A percentile compares a stretch with the other conserved stretches of the same genome.
These are phyloP conservation scores for Chalara sp. DNA, from an alignment of 2,329 filamentous ascomycete species.

Conservation along the genomic window DNA sequence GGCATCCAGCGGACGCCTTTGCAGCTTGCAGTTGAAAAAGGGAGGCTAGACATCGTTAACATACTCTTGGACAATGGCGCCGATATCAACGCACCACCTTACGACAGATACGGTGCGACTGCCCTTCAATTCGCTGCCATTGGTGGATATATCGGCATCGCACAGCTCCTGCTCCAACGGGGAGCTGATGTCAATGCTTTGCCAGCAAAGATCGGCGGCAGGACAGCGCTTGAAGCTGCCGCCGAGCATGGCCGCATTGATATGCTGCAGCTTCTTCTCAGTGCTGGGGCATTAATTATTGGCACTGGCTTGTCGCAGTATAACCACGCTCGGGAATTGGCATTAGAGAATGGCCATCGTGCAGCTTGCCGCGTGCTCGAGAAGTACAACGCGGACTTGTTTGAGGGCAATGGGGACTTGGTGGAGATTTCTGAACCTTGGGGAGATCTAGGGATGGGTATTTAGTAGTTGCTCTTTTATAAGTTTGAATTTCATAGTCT, in stretches of 20 bases:
- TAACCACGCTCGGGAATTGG: background rate
- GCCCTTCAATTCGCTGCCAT: conserved; percentile 19
- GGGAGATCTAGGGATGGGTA: background rate
- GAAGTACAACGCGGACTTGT: background rate
- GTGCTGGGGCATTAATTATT: conserved; percentile 12
- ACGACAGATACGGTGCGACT: background rate
- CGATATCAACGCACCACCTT: background rate
- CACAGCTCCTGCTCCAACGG: conserved; percentile 14
- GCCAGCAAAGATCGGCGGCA: background rate
- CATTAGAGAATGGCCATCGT: conserved; percentile 2
- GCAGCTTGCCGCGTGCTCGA: conserved; percentile 2
- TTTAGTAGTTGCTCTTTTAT: background rate
- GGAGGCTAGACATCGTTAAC: background rate
- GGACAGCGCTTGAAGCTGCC: conserved; percentile 16
- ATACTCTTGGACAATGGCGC: conserved; percentile 9
- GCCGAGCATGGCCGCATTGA: conserved; percentile 26
- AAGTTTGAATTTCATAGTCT: too few species aligned
- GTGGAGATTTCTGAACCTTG: background rate
- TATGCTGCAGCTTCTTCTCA: conserved; percentile 23
- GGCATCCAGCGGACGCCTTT: conserved; percentile 2
- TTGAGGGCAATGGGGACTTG: background rate
- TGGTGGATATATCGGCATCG: conserved; percentile 14
- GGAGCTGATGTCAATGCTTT: conserved; percentile 7
- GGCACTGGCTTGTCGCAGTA: conserved; percentile 1
- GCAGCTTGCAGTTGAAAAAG: background rate